Percentiles rank a stretch among this genome's conserved stretches.
These are phyloP conservation scores for Purpureocillium lavendulum DNA, from an alignment of 2,329 filamentous ascomycete genomes.

Conservation along the genomic window DNA sequence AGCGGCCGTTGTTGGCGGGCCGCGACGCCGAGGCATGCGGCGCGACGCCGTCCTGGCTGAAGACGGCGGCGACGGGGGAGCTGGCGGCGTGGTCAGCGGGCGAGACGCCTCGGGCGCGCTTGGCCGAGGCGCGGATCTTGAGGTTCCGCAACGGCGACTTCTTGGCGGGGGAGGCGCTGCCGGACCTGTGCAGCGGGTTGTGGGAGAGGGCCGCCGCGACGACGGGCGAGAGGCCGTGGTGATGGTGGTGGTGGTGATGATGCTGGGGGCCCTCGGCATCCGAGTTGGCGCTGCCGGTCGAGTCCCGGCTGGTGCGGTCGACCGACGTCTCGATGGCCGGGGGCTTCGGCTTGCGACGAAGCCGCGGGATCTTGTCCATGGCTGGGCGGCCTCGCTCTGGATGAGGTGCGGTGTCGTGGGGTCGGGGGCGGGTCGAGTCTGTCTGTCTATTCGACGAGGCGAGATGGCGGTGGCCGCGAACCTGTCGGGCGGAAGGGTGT, in stretches of 20 bases:
- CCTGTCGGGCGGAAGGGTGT: too few species aligned
- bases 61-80: slow-evolving; percentile 21
- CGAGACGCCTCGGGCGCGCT: slow-evolving; percentile 36
- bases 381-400: slow-evolving; percentile 2
- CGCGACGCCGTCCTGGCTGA: slow-evolving; percentile 26
- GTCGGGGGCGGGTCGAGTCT: too few species aligned
- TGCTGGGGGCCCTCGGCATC: slow-evolving; percentile 10
- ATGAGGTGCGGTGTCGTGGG: slow-evolving; percentile 2
- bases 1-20: slow-evolving; percentile 10
- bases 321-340: slow-evolving; percentile 32
- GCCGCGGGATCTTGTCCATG: slow-evolving; percentile 34
- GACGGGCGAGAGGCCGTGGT: slow-evolving; percentile 8
- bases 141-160: slow-evolving; percentile 35
- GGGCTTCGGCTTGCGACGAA: slow-evolving; percentile 34
- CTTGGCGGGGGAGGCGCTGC: slow-evolving; percentile 11
- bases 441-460: too few species aligned
- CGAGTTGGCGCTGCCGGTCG: slow-evolving; percentile 15
- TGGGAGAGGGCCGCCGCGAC: slow-evolving; percentile 8
- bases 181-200: too few species aligned
- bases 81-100: slow-evolving; percentile 20
- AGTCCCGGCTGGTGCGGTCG: slow-evolving; percentile 21
- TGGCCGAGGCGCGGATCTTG: slow-evolving; percentile 34
- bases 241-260: not conserved
- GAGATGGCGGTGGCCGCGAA: too few species aligned
- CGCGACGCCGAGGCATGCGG: slow-evolving; percentile 7